Base-by-base conservation (phyloP, 176 grass and related monocot species). In the Carex myosuroides region DNA sequence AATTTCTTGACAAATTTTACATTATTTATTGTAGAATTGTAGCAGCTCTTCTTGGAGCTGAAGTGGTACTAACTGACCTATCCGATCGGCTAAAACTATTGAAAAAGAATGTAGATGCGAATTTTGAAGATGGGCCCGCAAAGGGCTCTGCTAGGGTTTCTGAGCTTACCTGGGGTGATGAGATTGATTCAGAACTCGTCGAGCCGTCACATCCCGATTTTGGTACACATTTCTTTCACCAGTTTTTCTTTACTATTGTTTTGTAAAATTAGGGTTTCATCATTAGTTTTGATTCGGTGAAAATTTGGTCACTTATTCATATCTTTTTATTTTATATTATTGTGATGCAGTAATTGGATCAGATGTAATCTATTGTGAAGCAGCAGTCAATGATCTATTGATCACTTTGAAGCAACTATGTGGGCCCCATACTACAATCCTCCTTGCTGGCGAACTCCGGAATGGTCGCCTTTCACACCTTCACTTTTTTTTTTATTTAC, bases 281-380 rank as follows among this genome's bases (percentile, higher is more conserved):
- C 2, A 1, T 62, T 80, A n/a, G n/a, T 52, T 52, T 41, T 16
- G 8, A 62, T 61, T 1, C 10, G 1, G 5, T 80, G 33, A 29
- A 60, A 62, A 35, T 62, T 61, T 80, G 41, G 5, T 44, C 21
- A 13, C 46, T 62, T 60, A 42, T 81, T 81, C 2, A n/a, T 52
- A 74, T 75, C 46, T 50, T 53, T 12, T 66, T 48, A 41, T 65
- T 79, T 37, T 66, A 44, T 79, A 16, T 33, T 55, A n/a, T 55
- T 66, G 1, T 39, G 9, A 81, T 86, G 73, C 67, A 97, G 86
- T 98, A 78, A 84, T 98, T n/a, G 95, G 95, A 65, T 98, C 89
- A 1, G 92, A 98, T n/a, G 88, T 98, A 26, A 87, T 98, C 16
- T 95, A 98, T 87, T 93, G 87, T 22, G 92, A 98, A 90, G 89